A percentile compares a stretch with the other conserved stretches of the same genome.
These are phyloP conservation scores for Penicillium crystallinum DNA, from an alignment of 495 filamentous ascomycete genomes.

Conservation along the genomic window DNA sequence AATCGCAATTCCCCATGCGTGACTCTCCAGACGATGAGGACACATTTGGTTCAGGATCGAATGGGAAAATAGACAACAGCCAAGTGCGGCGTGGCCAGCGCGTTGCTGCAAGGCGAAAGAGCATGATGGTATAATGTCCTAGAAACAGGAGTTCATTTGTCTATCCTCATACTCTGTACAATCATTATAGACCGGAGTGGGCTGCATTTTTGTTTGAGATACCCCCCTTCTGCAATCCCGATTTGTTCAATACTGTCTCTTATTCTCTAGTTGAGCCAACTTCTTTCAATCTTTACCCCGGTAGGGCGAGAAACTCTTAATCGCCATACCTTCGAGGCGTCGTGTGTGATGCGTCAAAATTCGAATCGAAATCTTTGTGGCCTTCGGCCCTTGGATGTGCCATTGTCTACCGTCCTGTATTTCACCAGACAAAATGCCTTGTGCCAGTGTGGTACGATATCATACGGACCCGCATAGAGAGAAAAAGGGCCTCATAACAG, in stretches of 20 bases:
- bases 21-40: slow-evolving; percentile 26
- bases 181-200: slow-evolving; percentile 5
- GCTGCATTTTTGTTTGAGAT: slow-evolving; percentile 21
- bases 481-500: not conserved
- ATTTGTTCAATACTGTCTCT: not conserved
- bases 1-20: slow-evolving; percentile 17
- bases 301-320: not conserved
- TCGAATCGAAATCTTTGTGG: not conserved
- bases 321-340: too few species aligned
- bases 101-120: slow-evolving; percentile 41
- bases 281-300: not conserved
- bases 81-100: slow-evolving; percentile 28
- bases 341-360: not conserved
- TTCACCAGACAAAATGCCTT: not conserved
- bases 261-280: not conserved
- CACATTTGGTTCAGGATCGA: not conserved
- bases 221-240: slow-evolving; percentile 12
- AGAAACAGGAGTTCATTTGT: not conserved
- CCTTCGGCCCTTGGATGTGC: not conserved
- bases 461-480: not conserved
- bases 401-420: not conserved
- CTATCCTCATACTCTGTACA: slow-evolving; percentile 8
- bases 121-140: slow-evolving; percentile 46
- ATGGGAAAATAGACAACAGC: slow-evolving; percentile 9
- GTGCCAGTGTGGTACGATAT: not conserved